Evolutionary conservation across 345 rosid species (phyloP), one percentile per base, ranked within the genome.

Genomic region (Boechera retrofracta): DNA sequence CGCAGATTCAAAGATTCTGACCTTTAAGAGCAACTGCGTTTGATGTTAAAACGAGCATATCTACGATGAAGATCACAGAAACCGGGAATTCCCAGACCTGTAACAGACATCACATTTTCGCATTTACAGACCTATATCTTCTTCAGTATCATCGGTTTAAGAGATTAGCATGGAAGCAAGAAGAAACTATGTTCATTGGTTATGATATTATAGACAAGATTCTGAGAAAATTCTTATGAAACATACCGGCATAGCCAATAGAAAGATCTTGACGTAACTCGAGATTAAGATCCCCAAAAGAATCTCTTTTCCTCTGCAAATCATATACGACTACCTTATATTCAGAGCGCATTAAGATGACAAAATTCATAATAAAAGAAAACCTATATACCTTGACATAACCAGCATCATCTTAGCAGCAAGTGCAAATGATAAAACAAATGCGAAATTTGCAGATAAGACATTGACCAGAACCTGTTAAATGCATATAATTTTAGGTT

Each of bases 21-120:
- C 96, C 98, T 94, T 84, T 86, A 76, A 91, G 67, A 52, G 96
- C 93, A 39, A 89, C 91, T 8, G 69, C 71, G 55, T 87, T 94
- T 64, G 92, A 94, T 73, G 96, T 89, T 60, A 91, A 72, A 44
- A 91, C 89, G 35, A 94, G 87, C 68, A 88, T 78, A 79, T 94
- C 97, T 59, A 89, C 80, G 35, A 89, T 86, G 81, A 83, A 84
- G 66, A 87, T 80, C 76, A 89, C 93, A 5, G 91, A 90, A 35
- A 89, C 68, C 3, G 97, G 95, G 64, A 94, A 88, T 71, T 89
- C 87, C 98, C 96, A 90, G 38, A 94, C 89, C 97, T 90, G 91
- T 35, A 68, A 62, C 45, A 67, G 2, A 35, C 21, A 10, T 10
- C 53, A 58, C 21, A 21, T 11, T 24, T 41, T 24, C 42, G n/a